These are phyloP conservation scores for Metschnikowia kofuensis DNA, from an alignment of 805 yeast species.

Conservation along the genomic window DNA sequence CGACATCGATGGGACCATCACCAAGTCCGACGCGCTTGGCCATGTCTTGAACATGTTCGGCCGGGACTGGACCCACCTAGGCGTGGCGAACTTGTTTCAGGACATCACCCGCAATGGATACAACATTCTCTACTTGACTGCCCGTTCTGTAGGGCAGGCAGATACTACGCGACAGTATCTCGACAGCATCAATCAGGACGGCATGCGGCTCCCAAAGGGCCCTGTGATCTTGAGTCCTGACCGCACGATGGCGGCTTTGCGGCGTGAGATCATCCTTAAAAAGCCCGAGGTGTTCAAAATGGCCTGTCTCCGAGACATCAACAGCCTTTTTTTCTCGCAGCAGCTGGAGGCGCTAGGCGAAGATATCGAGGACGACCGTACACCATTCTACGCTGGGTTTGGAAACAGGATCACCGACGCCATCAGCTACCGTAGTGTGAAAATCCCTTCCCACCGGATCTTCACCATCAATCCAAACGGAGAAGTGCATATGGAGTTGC, in stretches of 20 bases:
- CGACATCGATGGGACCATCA: constrained; percentile 97
- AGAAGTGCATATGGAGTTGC: constrained; percentile 94
- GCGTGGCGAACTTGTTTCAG: constrained; percentile 88
- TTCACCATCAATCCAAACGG: constrained; percentile 96
- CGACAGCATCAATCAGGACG: constrained; percentile 68
- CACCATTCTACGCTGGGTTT: constrained; percentile 96
- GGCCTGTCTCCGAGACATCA: constrained; percentile 90
- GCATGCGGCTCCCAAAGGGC: constrained; percentile 71
- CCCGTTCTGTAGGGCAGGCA: constrained; percentile 93
- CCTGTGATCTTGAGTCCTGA: constrained; percentile 96
- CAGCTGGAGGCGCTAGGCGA: constrained; percentile 1
- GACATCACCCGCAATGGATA: constrained; percentile 88
- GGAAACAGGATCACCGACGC: constrained; percentile 98
- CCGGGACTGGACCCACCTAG: constrained; percentile 96
- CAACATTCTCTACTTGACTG: constrained; percentile 89
- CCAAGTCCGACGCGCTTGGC: constrained; percentile 96
- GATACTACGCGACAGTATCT: constrained; percentile 86
- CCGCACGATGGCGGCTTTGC: constrained; percentile 91
- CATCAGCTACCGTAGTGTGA: constrained; percentile 86
- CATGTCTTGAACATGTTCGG: constrained; percentile 93
- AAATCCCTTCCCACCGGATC: constrained; percentile 89
- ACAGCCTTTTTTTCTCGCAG: constrained; percentile 54
- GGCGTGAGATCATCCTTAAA: constrained; percentile 86
- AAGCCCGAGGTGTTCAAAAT: constrained; percentile 98
- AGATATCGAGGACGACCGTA: constrained; percentile 43